phyloP scores from a whole-genome alignment of 768 basidiomycete species.

The Sarcodon sp. region DNA sequence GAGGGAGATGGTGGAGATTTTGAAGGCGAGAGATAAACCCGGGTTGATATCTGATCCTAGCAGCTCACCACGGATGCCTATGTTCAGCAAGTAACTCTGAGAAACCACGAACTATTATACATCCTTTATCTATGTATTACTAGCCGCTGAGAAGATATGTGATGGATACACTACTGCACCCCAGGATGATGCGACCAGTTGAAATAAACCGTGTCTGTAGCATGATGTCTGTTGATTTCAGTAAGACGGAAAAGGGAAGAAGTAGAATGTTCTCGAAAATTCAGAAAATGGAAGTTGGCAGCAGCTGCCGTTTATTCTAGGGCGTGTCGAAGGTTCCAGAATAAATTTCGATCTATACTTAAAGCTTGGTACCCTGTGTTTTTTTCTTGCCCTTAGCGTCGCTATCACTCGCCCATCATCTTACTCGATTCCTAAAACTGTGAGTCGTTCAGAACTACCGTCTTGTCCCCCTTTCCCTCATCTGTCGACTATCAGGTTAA shows the following conservation, averaged over 20 bases:
- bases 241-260: background rate
- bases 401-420: slow-evolving; percentile 1
- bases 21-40: slow-evolving; percentile 38
- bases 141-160: no score
- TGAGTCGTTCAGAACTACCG: slow-evolving; percentile 2
- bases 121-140: no score
- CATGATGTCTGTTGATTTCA: no score
- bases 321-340: background rate
- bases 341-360: background rate
- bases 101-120: no score
- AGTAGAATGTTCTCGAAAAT: background rate
- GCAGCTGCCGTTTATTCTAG: slow-evolving; percentile 9
- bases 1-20: slow-evolving; percentile 54
- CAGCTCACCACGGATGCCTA: background rate
- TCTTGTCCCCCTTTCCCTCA: slow-evolving; percentile 3
- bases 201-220: no score
- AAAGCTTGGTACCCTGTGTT: slow-evolving; percentile 2
- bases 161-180: no score
- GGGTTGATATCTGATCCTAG: slow-evolving; percentile 34
- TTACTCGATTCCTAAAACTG: slow-evolving; percentile 1
- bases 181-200: no score
- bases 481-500: slow-evolving; percentile 11
- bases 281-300: slow-evolving; percentile 2
- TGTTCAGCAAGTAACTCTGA: no score
- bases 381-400: slow-evolving; percentile 7